These are phyloP conservation scores for Heliamphora ciliata DNA, from an alignment of 179 eudicot species.

Conservation along the genomic window DNA sequence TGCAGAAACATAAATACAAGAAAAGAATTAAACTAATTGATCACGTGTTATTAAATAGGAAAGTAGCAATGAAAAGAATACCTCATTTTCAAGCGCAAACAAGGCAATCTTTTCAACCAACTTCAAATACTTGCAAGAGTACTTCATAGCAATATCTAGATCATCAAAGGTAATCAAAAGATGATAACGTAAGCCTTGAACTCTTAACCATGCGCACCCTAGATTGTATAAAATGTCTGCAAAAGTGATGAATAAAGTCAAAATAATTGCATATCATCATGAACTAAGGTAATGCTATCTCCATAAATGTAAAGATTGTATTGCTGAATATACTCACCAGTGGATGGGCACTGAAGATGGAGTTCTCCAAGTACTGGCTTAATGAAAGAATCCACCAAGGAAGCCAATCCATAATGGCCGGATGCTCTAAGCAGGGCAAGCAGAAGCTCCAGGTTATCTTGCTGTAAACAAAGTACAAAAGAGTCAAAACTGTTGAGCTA, in stretches of 20 bases:
- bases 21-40: conserved; percentile 4
- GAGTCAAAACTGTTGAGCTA: neutral
- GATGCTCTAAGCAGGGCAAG: conserved; percentile 55
- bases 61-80: conserved; percentile 18
- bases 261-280: neutral
- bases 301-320: neutral
- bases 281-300: neutral
- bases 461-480: conserved; percentile 27
- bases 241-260: neutral
- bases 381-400: conserved; percentile 40
- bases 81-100: conserved; percentile 73
- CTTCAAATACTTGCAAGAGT: conserved; percentile 49
- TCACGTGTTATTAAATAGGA: neutral
- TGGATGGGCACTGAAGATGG: conserved; percentile 29
- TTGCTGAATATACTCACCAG: conserved; percentile 29
- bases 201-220: conserved; percentile 62
- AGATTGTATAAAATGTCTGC: conserved; percentile 34
- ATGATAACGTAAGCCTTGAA: conserved; percentile 70
- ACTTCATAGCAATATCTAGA: conserved; percentile 76
- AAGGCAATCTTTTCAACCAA: conserved; percentile 54
- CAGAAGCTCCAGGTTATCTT: conserved; percentile 29
- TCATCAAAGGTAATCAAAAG: conserved; percentile 68
- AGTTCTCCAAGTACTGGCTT: conserved; percentile 60
- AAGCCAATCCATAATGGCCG: conserved; percentile 49
- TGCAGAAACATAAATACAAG: neutral